Evolutionary conservation across 768 basidiomycete genomes (phyloP), one percentile per base, ranked within the genome.

Genomic region (Lentinula guzmanii): DNA sequence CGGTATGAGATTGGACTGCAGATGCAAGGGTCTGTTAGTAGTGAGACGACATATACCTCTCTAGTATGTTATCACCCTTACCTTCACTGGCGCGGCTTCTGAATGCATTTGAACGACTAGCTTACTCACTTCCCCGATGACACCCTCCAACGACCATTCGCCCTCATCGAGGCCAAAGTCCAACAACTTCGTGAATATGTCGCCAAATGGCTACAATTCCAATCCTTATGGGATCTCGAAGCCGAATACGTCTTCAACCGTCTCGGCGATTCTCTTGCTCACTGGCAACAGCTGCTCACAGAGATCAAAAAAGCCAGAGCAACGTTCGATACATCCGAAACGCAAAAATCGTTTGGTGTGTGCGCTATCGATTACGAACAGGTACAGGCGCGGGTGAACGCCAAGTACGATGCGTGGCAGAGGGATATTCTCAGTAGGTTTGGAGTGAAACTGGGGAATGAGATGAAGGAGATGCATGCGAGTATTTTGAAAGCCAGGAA

Each of bases 401-500:
- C 95, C 62, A 98, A 98, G 77, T 99, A 99, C 72, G 97, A 98
- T 71, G 79, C 93, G 18, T 98, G 97, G 96, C 96, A 98, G 78
- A 81, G 90, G 63, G 97, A 99, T 67, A 93, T 99, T 63, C 78
- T 98, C 65, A 88, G 86, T 64, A 81, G 94, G 52, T 98, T 98
- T 69, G 96, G 97, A 3, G 83, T 85, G 63, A 98, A 97, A 78
- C 82, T 99, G 61, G 93, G 94, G 4, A 89, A 89, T 63, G 89
- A 89, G 58, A 98, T 99, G 94, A 95, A 95, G 80, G 96, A 98
- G 75, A 93, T 95, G 84, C 94, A 98, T 75, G 89, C 93, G 13
- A 76, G 88, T 34, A 95, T 99, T 62, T 74, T 91, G 65, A 97
- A 98, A 76, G 93, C 95, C 58, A 82, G 97, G 67, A 92, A 96